Evolutionary conservation across 164 flowering plant species (phyloP), one percentile per base, ranked within the genome.

Genomic region (Vitis cinerea): DNA sequence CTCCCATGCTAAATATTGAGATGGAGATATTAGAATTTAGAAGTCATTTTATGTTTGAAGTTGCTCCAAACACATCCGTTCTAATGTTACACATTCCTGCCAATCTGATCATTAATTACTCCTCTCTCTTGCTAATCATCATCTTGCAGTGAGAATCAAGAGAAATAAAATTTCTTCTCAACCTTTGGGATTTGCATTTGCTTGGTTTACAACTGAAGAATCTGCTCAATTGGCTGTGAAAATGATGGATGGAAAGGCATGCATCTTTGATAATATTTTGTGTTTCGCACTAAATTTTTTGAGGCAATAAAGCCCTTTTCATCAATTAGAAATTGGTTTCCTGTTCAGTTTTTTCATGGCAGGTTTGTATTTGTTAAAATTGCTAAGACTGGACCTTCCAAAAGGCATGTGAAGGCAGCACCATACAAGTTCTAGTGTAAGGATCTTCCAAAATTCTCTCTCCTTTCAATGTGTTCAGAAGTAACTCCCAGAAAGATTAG

Each of bases 231-330:
- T 71, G 49, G 83, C 85, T 61, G 67, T 60, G 10, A 56, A 75
- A 50, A 79, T 74, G 66, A 83, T 83, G 85, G 71, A 83, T 65
- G 85, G 83, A 60, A 71, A 83, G 83, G 85, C 78, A 55, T 49
- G 54, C 19, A 9, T 37, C 50, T 49, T 10, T 17, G 47, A 12
- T 16, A 58, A 30, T 3, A 48, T 30, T 11, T 68, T 15, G 17
- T 59, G 1, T 13, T 37, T 10, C 10, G 9, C 4, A 10, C 16
- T 17, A 2, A 57, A 5, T 51, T 56, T 27, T 9, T 6, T 30
- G 11, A 44, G 59, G 19, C 4, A 16, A 9, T 27, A 23, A 13
- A 29, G 27, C 37, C 4, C 19, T 15, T 55, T 9, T 60, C 11
- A 9, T 69, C 57, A 68, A 62, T 59, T 64, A 47, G 11, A 10